Evolutionary conservation across 2,329 filamentous ascomycete genomes (phyloP), one percentile per base, ranked within the genome.

Genomic region (Colletotrichum godetiae): DNA sequence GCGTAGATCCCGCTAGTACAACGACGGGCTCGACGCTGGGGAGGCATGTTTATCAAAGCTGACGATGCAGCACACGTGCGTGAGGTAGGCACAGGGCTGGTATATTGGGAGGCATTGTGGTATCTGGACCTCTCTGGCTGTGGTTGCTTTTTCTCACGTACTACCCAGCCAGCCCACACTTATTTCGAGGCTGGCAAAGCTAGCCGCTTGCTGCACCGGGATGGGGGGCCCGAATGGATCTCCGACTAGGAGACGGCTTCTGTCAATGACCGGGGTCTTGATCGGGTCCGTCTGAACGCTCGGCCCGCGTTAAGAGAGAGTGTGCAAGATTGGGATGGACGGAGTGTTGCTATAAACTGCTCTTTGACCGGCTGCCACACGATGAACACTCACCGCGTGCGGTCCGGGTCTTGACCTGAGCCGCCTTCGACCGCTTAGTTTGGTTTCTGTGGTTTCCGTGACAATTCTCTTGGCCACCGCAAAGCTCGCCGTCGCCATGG

Each of bases 1-100:
- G 46, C 59, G 67, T 70, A 61, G 71, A 65, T 73, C 67, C 71
- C 67, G 52, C 60, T 61, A 73, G 70, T 46, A 37, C 52, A 55
- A 55, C 10, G 22, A 70, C 49, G 59, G 67, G n/a, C n/a, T n/a
- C 42, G 56, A 73, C 55, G 46, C 60, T 62, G 46, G 67, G 60
- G n/a, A 61, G 67, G 60, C 60, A 35, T 61, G 29, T 61, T 61
- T 66, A 49, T 64, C 67, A 65, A 70, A 56, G 60, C 67, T 57
- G 70, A 56, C 55, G 67, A 65, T 65, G 42, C 60, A 49, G 70
- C 27, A 65, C 60, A 65, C 55, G 55, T 73, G 70, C 67, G 60
- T 60, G 27, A 27, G 46, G n/a, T 27, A 42, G 15, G 46, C 12
- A 46, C 22, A 29, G 31, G 52, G 31, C 61, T 56, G 52, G 52